A percentile compares a stretch with the other conserved stretches of the same genome.
phyloP scores from a whole-genome alignment of 768 basidiomycete genomes.

The Trametes maxima region DNA sequence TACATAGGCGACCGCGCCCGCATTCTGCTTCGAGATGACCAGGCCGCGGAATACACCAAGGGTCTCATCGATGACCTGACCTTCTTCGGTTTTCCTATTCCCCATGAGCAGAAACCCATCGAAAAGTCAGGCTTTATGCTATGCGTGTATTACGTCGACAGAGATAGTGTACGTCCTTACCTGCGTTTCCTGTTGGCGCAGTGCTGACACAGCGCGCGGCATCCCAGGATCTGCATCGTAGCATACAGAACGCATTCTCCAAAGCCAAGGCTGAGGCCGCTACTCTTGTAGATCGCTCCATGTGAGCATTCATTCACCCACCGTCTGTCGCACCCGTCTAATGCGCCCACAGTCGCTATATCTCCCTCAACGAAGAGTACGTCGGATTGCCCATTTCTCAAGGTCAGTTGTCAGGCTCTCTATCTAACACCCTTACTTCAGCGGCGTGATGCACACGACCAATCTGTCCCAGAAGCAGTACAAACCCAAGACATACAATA shows the following conservation, averaged over 20 bases:
- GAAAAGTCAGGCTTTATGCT: conserved; percentile 22
- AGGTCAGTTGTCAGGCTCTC: conserved; percentile 19
- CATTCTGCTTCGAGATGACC: conserved; percentile 18
- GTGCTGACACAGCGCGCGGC: neutral
- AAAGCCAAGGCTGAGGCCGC: conserved; percentile 13
- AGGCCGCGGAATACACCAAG: conserved; percentile 18
- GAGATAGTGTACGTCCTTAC: conserved; percentile 19
- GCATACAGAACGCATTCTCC: conserved; percentile 16
- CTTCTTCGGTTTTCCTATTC: conserved; percentile 16
- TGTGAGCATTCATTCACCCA: conserved; percentile 13
- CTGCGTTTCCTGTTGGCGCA: neutral
- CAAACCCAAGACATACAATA: conserved; percentile 20
- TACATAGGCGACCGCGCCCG: conserved; percentile 23
- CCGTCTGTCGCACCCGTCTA: neutral
- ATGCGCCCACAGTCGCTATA: conserved; percentile 12
- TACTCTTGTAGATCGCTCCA: conserved; percentile 8
- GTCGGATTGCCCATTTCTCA: conserved; percentile 13
- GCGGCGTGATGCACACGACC: conserved; percentile 19
- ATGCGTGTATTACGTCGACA: conserved; percentile 16
- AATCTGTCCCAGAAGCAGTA: conserved; percentile 18
- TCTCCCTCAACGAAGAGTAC: conserved; percentile 26
- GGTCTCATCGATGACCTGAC: conserved; percentile 22
- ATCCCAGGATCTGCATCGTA: conserved; percentile 19
- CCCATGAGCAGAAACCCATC: conserved; percentile 21
- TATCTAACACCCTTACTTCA: neutral